Conservation (phyloP, 495 filamentous ascomycete genomes). For the Penicillium waksmanii region DNA sequence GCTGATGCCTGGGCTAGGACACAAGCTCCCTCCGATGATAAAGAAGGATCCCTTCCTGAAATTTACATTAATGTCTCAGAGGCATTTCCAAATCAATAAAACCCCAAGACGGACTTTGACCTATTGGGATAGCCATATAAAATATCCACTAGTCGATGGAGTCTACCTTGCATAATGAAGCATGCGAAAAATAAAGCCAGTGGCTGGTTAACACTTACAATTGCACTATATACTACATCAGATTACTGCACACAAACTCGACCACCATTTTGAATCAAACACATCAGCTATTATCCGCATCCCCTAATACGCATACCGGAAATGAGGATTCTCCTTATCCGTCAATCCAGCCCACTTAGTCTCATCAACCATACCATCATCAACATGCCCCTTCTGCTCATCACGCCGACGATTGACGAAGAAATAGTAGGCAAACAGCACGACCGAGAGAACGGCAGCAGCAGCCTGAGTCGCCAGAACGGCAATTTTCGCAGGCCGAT, state of each 20-base stretch:
- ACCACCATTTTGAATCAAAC: neutral
- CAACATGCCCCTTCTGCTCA: slow-evolving; percentile 19
- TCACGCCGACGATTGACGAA: slow-evolving; percentile 48
- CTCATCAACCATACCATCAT: slow-evolving; percentile 29
- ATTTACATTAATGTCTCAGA: too few species aligned
- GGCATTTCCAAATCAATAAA: too few species aligned
- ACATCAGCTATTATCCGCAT: neutral
- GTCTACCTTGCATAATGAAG: too few species aligned
- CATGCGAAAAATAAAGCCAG: too few species aligned
- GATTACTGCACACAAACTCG: neutral
- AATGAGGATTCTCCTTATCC: slow-evolving; percentile 42
- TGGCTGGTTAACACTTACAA: too few species aligned
- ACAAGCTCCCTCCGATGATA: too few species aligned
- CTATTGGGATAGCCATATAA: too few species aligned
- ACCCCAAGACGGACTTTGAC: too few species aligned
- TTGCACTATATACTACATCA: neutral
- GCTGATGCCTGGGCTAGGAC: too few species aligned
- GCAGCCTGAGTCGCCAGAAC: slow-evolving; percentile 54
- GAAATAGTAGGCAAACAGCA: slow-evolving; percentile 49
- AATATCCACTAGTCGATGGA: too few species aligned
- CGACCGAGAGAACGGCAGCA: slow-evolving; percentile 41
- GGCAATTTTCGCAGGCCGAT: slow-evolving; percentile 64
- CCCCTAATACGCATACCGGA: slow-evolving; percentile 50
- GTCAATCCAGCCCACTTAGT: slow-evolving; percentile 46
- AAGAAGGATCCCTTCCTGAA: too few species aligned